Base-by-base conservation (phyloP, 2,329 filamentous ascomycete genomes). In the Penicillium digitatum region DNA sequence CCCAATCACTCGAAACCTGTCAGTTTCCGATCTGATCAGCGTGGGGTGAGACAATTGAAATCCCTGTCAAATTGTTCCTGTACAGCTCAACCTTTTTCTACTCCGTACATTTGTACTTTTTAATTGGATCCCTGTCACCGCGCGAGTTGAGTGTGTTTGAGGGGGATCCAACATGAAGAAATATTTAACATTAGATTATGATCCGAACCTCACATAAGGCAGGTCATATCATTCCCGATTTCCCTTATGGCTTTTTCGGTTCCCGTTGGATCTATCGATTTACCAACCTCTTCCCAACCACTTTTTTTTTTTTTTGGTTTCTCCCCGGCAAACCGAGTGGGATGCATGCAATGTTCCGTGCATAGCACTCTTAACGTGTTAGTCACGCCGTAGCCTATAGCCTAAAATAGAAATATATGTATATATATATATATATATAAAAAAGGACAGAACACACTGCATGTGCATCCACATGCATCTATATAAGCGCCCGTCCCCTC, bases 141-240 rank as follows among this genome's bases (percentile, higher is more conserved):
- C 56, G 55, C 56, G 56, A 55, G 50, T 52, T 31, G 45, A 56
- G 50, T 54, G 58, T 59, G 54, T 61, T 61, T 56, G 52, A 59
- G 58, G 53, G 44, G 54, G 24, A 24, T 22, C 22, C 35, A 26
- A 43, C 52, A 61, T 60, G 18, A n/a, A n/a, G n/a, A n/a, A n/a
- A n/a, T n/a, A n/a, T n/a, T n/a, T n/a, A n/a, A n/a, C n/a, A 27
- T 7, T 14, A 35, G 14, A n/a, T n/a, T 18, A 42, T 27, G 39
- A 52, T 55, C 58, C 52, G 52, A 58, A 37, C 34, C 61, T 63
- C 60, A 51, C 61, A 63, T 62, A 49, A 62, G 60, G 57, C 26
- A 47, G 46, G 42, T 63, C 61, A 55, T 39, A 50, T 55, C 54
- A 44, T 54, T 40, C 40, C 27, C 37, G 24, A 34, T 35, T 22